Evolutionary conservation across 192 early-diverging fungal genomes (phyloP), one percentile per base, ranked within the genome.

Genomic region (Coemansia sp.): DNA sequence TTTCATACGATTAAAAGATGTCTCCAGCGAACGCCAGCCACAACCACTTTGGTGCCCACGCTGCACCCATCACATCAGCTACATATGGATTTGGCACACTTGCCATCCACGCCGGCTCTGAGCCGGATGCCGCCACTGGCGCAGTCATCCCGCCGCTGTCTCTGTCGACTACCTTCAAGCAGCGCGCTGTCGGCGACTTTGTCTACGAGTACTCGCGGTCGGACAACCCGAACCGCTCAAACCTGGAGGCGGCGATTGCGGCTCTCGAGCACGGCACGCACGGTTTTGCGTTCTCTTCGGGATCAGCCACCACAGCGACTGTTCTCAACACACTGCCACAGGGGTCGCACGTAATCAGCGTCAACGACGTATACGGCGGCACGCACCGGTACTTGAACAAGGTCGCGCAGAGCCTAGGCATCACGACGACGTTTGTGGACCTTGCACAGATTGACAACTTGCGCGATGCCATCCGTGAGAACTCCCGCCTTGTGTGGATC

Each of bases 101-200:
- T 60, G 97, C 97, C 34, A 90, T 99, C 60, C 97, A 99, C 67
- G 93, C 94, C 40, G 97, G 94, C 6, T 90, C 95, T 63, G 82
- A 90, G 61, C 92, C 94, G 42, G 96, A 99, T 71, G 89, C 93
- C 27, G 73, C 88, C 64, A 98, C 95, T 16, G 95, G 96, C 42
- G 97, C 97, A n/a, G 97, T 99, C 14, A 97, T 99, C 66, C 97
- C 97, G 42, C 86, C 97, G 14, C 85, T 99, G 37, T 93, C 91
- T 21, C 88, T 99, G 59, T 97, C 96, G 9, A 99, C 97, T 36
- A 99, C 97, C 11, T 99, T 96, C 80, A 92, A 92, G 80, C 97
- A 99, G 85, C 80, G 84, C 35, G 85, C 89, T 27, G 95, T 96
- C n/a, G 96, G 96, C 67, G 90, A 93, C 62, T 93, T 95, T 84